Percentiles rank a stretch among this genome's conserved stretches.
These are phyloP conservation scores for Paecilomyces sp. DNA, from an alignment of 2,329 filamentous ascomycete genomes.

Conservation along the genomic window DNA sequence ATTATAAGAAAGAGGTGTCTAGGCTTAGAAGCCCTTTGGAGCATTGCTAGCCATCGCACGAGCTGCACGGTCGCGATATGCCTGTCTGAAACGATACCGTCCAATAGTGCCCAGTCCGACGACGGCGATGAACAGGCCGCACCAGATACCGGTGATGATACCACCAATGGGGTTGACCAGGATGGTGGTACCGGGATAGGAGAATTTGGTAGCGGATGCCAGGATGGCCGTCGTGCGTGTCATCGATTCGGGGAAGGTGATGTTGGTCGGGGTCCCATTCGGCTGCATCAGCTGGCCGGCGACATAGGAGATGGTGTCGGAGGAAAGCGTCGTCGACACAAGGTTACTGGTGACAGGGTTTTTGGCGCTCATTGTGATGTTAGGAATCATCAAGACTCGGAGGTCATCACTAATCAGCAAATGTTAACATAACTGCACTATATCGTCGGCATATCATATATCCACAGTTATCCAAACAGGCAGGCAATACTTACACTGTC, in stretches of 20 bases:
- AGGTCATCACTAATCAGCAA: conserved; percentile 12
- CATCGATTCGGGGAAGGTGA: conserved; percentile 14
- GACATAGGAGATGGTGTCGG: conserved; percentile 30
- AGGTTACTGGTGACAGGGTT: conserved; percentile 7
- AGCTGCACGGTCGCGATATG: conserved; percentile 20
- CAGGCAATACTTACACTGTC: conserved; percentile 12
- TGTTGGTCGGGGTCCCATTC: conserved; percentile 14
- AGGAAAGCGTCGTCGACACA: conserved; percentile 21
- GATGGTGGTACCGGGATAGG: conserved; percentile 24
- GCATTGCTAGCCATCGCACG: not conserved
- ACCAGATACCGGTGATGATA: conserved; percentile 26
- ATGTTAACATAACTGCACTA: not conserved
- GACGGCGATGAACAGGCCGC: conserved; percentile 19
- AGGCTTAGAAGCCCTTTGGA: not conserved
- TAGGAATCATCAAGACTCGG: conserved; percentile 25
- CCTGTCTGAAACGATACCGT: conserved; percentile 23
- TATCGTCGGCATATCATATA: not conserved
- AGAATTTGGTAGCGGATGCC: conserved; percentile 16
- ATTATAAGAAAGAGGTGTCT: not conserved
- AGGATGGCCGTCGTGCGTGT: conserved; percentile 15
- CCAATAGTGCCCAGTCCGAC: conserved; percentile 26
- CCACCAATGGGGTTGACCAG: conserved; percentile 24
- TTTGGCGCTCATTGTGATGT: conserved; percentile 22
- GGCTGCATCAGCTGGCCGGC: conserved; percentile 20
- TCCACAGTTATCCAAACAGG: not conserved